Base-by-base conservation (phyloP, 345 rosid species). In the Boechera stricta region DNA sequence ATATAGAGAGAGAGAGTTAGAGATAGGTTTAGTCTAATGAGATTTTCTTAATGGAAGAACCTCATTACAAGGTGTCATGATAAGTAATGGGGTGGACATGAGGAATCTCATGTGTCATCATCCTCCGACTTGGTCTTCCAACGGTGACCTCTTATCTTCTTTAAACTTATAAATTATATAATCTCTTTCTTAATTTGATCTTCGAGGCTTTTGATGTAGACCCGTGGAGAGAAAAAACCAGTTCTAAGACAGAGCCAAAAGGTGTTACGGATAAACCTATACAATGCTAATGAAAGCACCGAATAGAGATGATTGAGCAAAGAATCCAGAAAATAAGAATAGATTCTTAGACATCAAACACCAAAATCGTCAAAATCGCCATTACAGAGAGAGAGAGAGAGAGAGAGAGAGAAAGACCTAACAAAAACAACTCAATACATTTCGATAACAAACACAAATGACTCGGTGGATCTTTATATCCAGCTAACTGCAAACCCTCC, bases 81-180 rank as follows among this genome's bases (percentile, higher is more conserved):
- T 73, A 52, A 52, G 42, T 29, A n/a, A 12, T 38, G 41, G 8
- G 52, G 49, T 56, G 31, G 29, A 38, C 62, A 72, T 4, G 2
- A 62, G 24, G 45, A 54, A 64, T 64, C 28, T 64, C 35, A 52
- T 18, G 35, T 52, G 77, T 73, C 70, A 63, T 53, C 64, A 53
- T 54, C 77, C 71, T 64, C 64, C 71, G 64, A 73, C 77, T 53
- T 73, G 77, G 31, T 53, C 55, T 33, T 52, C 31, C 6, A 38
- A 10, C 10, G 31, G 11, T 71, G n/a, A 35, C 44, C 59, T 56
- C 63, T 45, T 65, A 65, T 65, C 42, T 65, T 65, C 31, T 31
- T 5, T 10, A 10, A 31, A 45, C 9, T 15, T 5, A 6, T 61
- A 39, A 2, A 21, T 2, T 54, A 7, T 66, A 16, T 66, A 31